Conservation (phyloP, 1,284 basidiomycete species). For the Ustilago nuda region DNA sequence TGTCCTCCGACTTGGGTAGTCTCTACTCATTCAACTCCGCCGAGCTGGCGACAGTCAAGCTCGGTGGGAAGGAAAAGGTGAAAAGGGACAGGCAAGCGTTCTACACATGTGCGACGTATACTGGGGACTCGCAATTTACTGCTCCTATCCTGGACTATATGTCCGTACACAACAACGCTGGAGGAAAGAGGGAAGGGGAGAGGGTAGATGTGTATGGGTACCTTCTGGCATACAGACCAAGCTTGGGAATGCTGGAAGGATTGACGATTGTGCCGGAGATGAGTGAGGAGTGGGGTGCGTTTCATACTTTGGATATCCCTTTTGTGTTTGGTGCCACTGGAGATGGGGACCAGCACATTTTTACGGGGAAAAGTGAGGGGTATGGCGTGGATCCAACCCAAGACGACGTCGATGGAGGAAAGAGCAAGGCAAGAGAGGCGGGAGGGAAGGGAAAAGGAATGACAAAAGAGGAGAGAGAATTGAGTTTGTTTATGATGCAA, state of each 20-base stretch:
- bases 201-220: conserved; percentile 36
- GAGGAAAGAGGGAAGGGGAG: neutral
- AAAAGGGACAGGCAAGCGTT: conserved; percentile 26
- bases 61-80: conserved; percentile 19
- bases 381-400: conserved; percentile 37
- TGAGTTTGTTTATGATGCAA: conserved; percentile 43
- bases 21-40: conserved; percentile 30
- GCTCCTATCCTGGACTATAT: conserved; percentile 45
- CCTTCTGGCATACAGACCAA: conserved; percentile 40
- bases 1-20: conserved; percentile 27
- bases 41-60: conserved; percentile 1
- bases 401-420: neutral
- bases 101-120: conserved; percentile 50
- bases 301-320: conserved; percentile 49
- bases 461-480: conserved; percentile 25
- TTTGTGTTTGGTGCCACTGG: conserved; percentile 49
- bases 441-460: conserved; percentile 10
- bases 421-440: neutral
- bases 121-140: conserved; percentile 51
- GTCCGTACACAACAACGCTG: conserved; percentile 2
- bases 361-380: conserved; percentile 5
- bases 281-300: conserved; percentile 35
- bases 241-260: conserved; percentile 24
- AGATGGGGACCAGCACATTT: conserved; percentile 13
- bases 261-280: conserved; percentile 37